Base-by-base conservation (phyloP, 257 asterid species). In the Anisodus tanguticus region DNA sequence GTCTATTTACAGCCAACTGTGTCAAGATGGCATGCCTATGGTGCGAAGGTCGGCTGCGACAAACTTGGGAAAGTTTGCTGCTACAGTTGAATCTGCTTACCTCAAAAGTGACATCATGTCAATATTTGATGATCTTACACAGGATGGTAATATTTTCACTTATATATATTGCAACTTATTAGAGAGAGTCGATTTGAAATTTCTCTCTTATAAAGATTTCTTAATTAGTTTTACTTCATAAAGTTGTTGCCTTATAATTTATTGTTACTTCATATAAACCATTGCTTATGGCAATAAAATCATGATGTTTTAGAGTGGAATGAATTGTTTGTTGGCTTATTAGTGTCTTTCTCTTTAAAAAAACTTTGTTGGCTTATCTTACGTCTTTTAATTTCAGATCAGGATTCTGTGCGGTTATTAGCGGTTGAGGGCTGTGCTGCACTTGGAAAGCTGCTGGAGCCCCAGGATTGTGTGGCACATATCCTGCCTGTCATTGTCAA, bases 1-100 rank as follows among this genome's bases (percentile, higher is more conserved):
- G 84, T 89, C 98, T 11, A 88, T 90, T 64, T 95, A 94, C 85
- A 91, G 94, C 82, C 98, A 95, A 82, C 77, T 95, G 85, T 93
- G 98, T 84, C 98, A 93, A 90, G 98, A 95, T 85, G 98, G 93
- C 85, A 95, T 95, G 98, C 98, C 98, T 57, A 95, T 95, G 98
- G 98, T 95, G 76, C 88, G 98, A 89, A 92, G 98, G 89, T 97
- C 98, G 80, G 97, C 97, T 76, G 98, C 98, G 6, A 91, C 98
- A 45, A 95, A 86, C 83, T 81, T 90, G 85, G 88, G 90, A 66
- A 90, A 90, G 85, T 90, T 90, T 83, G 92, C 92, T 60, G 90
- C 91, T 41, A 88, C 90, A 3, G 87, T 90, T 71, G 92, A 90
- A 83, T 83, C 84, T 84, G 89, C 91, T 83, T 74, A 87, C 88